Evolutionary conservation across 108 stramenopile genomes (phyloP).

Genomic region (Chaetoceros muelleri): DNA sequence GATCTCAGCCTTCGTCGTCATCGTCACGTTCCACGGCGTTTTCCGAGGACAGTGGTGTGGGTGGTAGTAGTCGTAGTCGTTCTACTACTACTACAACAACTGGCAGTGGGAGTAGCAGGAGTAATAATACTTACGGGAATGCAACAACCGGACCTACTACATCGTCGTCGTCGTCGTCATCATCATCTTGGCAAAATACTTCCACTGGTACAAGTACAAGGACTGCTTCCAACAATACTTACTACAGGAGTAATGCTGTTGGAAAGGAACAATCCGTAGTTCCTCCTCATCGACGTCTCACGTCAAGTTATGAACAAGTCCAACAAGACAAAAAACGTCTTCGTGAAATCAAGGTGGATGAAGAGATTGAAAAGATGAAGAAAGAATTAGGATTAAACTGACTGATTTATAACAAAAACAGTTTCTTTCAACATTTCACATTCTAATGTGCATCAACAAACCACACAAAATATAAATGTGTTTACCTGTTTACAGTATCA

Average conservation of each 20-base stretch:
- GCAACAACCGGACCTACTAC: background rate
- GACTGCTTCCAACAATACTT: background rate
- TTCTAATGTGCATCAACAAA: too few relatives aligned
- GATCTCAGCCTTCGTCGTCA: too few relatives aligned
- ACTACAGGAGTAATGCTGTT: too few relatives aligned
- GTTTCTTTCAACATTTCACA: too few relatives aligned
- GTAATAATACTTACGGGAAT: background rate
- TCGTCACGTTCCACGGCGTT: background rate
- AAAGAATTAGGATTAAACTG: constrained; percentile 73
- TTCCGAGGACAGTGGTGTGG: too few relatives aligned
- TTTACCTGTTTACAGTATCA: background rate
- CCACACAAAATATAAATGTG: background rate
- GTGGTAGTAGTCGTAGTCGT: too few relatives aligned
- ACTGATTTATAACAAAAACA: too few relatives aligned
- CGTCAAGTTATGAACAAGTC: constrained; percentile 30
- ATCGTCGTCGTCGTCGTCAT: constrained; percentile 3
- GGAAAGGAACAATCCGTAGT: too few relatives aligned
- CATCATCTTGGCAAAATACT: too few relatives aligned
- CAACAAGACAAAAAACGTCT: constrained; percentile 54
- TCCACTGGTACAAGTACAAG: too few relatives aligned
- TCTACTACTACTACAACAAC: background rate
- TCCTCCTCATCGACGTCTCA: constrained; percentile 68
- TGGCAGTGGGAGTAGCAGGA: background rate
- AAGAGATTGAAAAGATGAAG: constrained; percentile 81
- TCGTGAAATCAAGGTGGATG: constrained; percentile 74